phyloP scores from a whole-genome alignment of 169 alveolate species.

The Plasmodium malariae region DNA sequence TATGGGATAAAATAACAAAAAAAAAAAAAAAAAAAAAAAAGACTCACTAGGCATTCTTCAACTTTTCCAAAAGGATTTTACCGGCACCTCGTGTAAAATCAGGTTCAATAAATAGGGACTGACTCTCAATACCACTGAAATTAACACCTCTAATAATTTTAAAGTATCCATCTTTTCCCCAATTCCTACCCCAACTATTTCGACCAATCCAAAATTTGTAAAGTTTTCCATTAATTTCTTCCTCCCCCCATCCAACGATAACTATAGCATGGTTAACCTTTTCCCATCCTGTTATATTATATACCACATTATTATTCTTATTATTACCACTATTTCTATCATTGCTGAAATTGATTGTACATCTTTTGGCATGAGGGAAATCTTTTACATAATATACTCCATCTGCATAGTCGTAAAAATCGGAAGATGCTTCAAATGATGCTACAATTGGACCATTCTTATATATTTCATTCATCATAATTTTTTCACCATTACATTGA shows the following conservation, averaged over 20 bases:
- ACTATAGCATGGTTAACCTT: conserved; percentile 92
- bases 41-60: conserved; percentile 3
- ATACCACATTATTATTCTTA: neutral
- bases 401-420: conserved; percentile 69
- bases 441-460: conserved; percentile 89
- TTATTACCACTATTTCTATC: too few species aligned
- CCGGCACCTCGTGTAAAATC: conserved; percentile 88
- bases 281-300: conserved; percentile 88
- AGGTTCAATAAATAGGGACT: conserved; percentile 91
- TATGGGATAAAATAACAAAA: neutral
- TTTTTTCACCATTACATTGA: conserved; percentile 85
- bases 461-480: conserved; percentile 88
- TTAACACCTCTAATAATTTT: conserved; percentile 88
- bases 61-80: conserved; percentile 22
- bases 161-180: conserved; percentile 90
- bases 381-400: conserved; percentile 49
- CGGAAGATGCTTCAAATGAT: conserved; percentile 88
- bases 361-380: conserved; percentile 63
- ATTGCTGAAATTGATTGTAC: neutral
- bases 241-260: conserved; percentile 94
- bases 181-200: conserved; percentile 88
- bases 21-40: neutral
- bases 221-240: conserved; percentile 70
- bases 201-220: conserved; percentile 90
- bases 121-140: conserved; percentile 90